Evolutionary conservation across 164 flowering plant species (phyloP), one percentile per base, ranked within the genome.

Genomic region (Taxillus chinensis): DNA sequence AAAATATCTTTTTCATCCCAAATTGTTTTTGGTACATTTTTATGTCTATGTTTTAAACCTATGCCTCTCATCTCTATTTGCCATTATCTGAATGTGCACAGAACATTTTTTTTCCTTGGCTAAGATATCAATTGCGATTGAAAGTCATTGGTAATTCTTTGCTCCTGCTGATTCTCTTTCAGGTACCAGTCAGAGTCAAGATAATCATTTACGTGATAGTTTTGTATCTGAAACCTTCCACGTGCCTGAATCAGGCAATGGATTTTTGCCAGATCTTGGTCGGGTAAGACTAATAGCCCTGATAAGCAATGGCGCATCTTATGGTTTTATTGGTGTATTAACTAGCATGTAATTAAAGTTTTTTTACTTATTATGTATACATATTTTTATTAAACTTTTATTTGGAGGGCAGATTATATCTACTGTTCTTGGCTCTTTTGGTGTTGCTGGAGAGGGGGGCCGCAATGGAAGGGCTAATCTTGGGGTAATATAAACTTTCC

Each of bases 341-440:
- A 13, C 3, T 27, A 17, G 46, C 46, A 2, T 6, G 7, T 43
- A 6, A 43, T 43, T 43, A 43, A 43, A 2, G 2, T 43, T 27
- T 43, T 38, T 3, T 7, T 14, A 43, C 40, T 17, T 60, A 17
- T 51, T 9, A 16, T 63, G 52, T 4, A 15, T 59, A 14, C 13
- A 13, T 41, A 50, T 50, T 13, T 39, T 49, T 43, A 54, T 62
- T 64, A 42, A 67, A 70, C 10, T 62, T 14, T 60, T 42, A 51
- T 4, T 61, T 37, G 46, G 42, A 61, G 16, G 27, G 41, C 80
- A 93, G 97, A 74, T 90, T 67, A 71, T 93, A 39, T 86, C 98
- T 14, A 86, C 92, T 68, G 83, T 92, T 69, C 84, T 93, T 11
- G 73, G 82, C 63, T 86, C 98, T 59, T 63, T 90, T 69, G 96